These are phyloP conservation scores for Tylopilus felleus DNA, from an alignment of 768 basidiomycete genomes.

Conservation along the genomic window DNA sequence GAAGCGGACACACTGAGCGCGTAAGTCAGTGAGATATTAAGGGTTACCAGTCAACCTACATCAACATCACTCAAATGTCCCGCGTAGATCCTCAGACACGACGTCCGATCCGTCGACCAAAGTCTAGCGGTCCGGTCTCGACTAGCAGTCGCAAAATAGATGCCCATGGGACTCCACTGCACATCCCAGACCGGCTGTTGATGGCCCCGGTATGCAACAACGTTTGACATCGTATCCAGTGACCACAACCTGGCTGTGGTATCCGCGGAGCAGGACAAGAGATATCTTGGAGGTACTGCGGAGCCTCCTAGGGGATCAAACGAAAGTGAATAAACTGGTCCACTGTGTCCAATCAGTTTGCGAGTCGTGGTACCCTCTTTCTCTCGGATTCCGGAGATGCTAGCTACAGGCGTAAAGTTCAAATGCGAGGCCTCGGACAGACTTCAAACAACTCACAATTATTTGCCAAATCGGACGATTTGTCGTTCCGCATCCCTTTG, in stretches of 20 bases:
- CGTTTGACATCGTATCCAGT: conserved; percentile 87
- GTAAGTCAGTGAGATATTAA: conserved; percentile 5
- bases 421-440: background rate
- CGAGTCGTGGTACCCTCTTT: conserved; percentile 78
- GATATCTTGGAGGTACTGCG: conserved; percentile 76
- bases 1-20: conserved; percentile 80
- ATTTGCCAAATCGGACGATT: conserved; percentile 58
- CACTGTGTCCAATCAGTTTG: conserved; percentile 97
- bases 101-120: conserved; percentile 92
- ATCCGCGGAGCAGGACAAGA: conserved; percentile 92
- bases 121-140: conserved; percentile 91
- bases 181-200: conserved; percentile 99
- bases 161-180: conserved; percentile 96
- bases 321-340: conserved; percentile 90
- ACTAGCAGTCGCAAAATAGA: conserved; percentile 97
- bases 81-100: conserved; percentile 86
- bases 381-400: conserved; percentile 62
- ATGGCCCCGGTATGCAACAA: conserved; percentile 93
- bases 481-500: conserved; percentile 73
- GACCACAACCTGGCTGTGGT: conserved; percentile 92
- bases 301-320: conserved; percentile 93
- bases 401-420: conserved; percentile 37
- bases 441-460: conserved; percentile 52
- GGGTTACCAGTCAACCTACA: conserved; percentile 49
- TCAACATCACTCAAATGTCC: conserved; percentile 97